Base-by-base conservation (phyloP, 2,329 filamentous ascomycete species). In the Cladosporium sp. region DNA sequence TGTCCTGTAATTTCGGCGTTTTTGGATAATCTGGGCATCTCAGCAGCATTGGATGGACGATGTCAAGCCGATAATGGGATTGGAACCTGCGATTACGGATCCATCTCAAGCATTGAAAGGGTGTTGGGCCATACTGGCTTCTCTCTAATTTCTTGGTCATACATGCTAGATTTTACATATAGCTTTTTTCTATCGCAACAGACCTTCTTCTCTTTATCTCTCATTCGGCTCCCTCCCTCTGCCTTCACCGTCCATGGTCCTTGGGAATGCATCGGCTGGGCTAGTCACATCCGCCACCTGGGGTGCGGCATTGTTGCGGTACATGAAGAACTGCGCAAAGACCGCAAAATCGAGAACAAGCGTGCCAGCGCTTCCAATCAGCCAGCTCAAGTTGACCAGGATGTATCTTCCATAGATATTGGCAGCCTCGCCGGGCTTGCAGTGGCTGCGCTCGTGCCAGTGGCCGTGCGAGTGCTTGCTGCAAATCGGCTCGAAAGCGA, bases 301-400 rank as follows among this genome's bases (percentile, higher is more conserved):
- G 37, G 28, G 47, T 13, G 75, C 72, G 3, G 77, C 78, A 2
- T 75, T 73, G 57, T 75, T 75, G 63, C 79, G 81, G 72, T 97
- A 97, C 68, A 96, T 72, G 71, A 95, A 97, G 70, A 96, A 97
- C 74, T 97, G 93, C 10, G 84, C 83, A 73, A 97, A 97, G 3
- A 97, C 94, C 25, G 82, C 84, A 70, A 92, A 78, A 73, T 97
- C 94, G 62, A 97, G 75, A 56, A 94, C 74, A 57, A 97, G 76
- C 2, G 93, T 97, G 1, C 95, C 91, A 49, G 94, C 79, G 70
- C 92, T 96, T 1, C 94, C 94, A 3, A 91, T 79, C 59, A 99
- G 69, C 94, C 94, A 99, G 63, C 88, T 92, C 28, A 91, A 76
- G 72, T 97, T 99, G 34, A 97, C 89, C 7, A 93, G 81, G 28